Conservation (phyloP, 1,284 basidiomycete species). For the Phellinidium pouzarii region DNA sequence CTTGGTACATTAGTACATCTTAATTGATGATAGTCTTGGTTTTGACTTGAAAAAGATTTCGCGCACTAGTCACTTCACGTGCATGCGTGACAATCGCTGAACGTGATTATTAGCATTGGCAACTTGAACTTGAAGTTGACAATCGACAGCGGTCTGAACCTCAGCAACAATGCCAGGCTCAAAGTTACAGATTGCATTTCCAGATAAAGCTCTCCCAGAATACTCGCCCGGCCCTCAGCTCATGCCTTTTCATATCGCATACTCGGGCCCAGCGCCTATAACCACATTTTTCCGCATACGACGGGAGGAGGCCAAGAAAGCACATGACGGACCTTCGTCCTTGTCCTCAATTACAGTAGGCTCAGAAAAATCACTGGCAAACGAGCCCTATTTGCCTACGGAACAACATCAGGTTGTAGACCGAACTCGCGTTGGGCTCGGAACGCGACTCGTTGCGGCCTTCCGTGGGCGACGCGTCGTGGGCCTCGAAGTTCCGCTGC, state of each 20-base stretch:
- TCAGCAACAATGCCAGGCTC: not conserved
- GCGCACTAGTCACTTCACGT: not conserved
- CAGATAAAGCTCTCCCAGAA: not conserved
- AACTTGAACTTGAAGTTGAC: too few species aligned
- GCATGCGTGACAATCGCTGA: not conserved
- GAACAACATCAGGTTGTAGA: too few species aligned
- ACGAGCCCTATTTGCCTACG: too few species aligned
- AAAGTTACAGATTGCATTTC: not conserved
- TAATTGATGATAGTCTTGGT: too few species aligned
- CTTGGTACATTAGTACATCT: too few species aligned
- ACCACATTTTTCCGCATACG: slow-evolving; percentile 61
- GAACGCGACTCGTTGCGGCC: slow-evolving; percentile 47
- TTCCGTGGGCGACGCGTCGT: slow-evolving; percentile 70
- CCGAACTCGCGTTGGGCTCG: slow-evolving; percentile 11
- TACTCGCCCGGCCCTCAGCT: slow-evolving; percentile 28
- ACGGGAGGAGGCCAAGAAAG: slow-evolving; percentile 32
- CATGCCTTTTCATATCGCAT: slow-evolving; percentile 74
- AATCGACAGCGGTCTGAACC: too few species aligned
- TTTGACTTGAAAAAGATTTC: not conserved
- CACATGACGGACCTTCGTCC: slow-evolving; percentile 28
- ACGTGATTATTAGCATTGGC: too few species aligned
- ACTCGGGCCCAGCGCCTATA: slow-evolving; percentile 64
- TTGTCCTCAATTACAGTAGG: too few species aligned
- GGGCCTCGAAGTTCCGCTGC: slow-evolving; percentile 54
- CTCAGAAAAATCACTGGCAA: too few species aligned